phyloP scores from a whole-genome alignment of 2,329 filamentous ascomycete species.

The Capronia coronata region DNA sequence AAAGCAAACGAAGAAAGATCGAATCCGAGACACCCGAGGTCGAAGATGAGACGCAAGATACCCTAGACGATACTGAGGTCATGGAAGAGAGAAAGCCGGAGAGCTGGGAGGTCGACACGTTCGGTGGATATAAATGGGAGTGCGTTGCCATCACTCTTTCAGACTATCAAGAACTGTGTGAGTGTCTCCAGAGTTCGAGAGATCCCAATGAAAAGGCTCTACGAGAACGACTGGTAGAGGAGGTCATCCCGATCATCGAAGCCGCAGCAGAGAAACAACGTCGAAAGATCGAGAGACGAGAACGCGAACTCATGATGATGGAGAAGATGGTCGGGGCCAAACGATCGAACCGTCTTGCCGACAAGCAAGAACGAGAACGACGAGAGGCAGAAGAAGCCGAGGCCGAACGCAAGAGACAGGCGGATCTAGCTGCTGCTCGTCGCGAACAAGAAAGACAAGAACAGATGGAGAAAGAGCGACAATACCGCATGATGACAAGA shows the following conservation, averaged over 20 bases:
- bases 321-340: slow-evolving; percentile 91
- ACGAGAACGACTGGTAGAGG: slow-evolving; percentile 62
- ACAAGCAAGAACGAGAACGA: slow-evolving; percentile 70
- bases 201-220: slow-evolving; percentile 81
- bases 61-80: slow-evolving; percentile 34
- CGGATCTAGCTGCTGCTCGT: slow-evolving; percentile 58
- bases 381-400: slow-evolving; percentile 65
- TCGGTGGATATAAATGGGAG: slow-evolving; percentile 80
- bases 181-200: slow-evolving; percentile 64
- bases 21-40: slow-evolving; percentile 34
- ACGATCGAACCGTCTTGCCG: slow-evolving; percentile 80
- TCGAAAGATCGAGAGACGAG: slow-evolving; percentile 65
- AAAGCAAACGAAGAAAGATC: slow-evolving; percentile 61
- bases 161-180: slow-evolving; percentile 68
- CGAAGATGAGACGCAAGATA: slow-evolving; percentile 42
- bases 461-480: slow-evolving; percentile 67
- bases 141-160: slow-evolving; percentile 75
- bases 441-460: slow-evolving; percentile 54
- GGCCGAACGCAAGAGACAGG: slow-evolving; percentile 59
- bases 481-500: slow-evolving; percentile 72
- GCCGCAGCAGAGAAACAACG: slow-evolving; percentile 63
- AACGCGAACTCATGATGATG: slow-evolving; percentile 72
- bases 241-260: slow-evolving; percentile 78
- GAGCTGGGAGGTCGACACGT: slow-evolving; percentile 51
- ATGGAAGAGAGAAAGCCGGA: slow-evolving; percentile 36